These are phyloP conservation scores for Candida ortonii DNA, from an alignment of 805 yeast genomes.

Conservation along the genomic window DNA sequence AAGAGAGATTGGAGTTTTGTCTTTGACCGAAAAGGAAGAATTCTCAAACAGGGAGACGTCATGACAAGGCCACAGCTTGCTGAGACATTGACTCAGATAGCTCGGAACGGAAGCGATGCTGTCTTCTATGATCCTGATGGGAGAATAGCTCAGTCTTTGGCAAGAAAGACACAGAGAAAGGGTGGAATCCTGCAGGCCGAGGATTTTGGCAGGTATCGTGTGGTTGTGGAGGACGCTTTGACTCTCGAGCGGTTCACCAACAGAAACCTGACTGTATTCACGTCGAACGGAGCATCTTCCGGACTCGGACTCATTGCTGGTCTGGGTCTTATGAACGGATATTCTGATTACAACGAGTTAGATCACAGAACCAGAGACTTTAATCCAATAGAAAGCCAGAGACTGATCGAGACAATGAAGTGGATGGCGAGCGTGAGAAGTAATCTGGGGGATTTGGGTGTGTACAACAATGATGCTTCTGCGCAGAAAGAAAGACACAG, in stretches of 20 bases:
- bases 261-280: constrained; percentile 38
- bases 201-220: constrained; percentile 68
- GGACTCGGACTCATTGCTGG: constrained; percentile 84
- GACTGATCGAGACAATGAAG: constrained; percentile 82
- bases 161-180: constrained; percentile 41
- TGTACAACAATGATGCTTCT: constrained; percentile 26
- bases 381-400: constrained; percentile 52
- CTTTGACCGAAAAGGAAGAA: constrained; percentile 33
- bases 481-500: constrained; percentile 29
- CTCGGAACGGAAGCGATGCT: constrained; percentile 71
- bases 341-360: constrained; percentile 28
- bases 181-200: constrained; percentile 66
- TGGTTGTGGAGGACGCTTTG: constrained; percentile 45
- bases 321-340: constrained; percentile 56
- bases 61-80: constrained; percentile 63
- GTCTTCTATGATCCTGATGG: constrained; percentile 84
- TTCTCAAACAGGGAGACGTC: constrained; percentile 53
- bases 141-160: constrained; percentile 62
- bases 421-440: constrained; percentile 89
- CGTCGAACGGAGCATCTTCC: constrained; percentile 71
- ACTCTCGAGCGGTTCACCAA: constrained; percentile 34
- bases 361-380: constrained; percentile 38
- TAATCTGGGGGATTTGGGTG: constrained; percentile 69
- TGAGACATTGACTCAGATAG: constrained; percentile 62
- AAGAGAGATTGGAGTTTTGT: constrained; percentile 57